phyloP scores from a whole-genome alignment of 768 basidiomycete genomes.

The Dioszegia crocea region DNA sequence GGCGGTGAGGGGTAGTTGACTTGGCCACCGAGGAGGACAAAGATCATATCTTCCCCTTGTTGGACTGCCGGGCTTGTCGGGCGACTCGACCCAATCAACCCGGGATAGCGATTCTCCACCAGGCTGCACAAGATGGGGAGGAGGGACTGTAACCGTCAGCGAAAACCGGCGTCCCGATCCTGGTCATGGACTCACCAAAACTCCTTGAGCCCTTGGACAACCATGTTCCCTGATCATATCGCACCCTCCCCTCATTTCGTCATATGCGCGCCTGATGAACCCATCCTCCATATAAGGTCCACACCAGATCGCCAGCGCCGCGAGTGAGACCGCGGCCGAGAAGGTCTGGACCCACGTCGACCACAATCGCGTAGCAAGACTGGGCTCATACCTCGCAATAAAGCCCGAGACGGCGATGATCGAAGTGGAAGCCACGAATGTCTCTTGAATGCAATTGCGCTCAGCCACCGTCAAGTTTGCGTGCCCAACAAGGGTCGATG shows the following conservation, averaged over 20 bases:
- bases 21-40: constrained; percentile 38
- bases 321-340: constrained; percentile 40
- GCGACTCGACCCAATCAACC: constrained; percentile 11
- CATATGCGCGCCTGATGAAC: constrained; percentile 30
- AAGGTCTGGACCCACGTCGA: constrained; percentile 44
- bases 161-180: too few species aligned
- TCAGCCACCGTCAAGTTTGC: constrained; percentile 23
- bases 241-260: constrained; percentile 32
- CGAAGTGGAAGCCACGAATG: constrained; percentile 36
- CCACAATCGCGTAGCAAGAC: constrained; percentile 33
- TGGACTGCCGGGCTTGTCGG: neutral
- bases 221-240: constrained; percentile 39
- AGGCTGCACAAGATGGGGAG: constrained; percentile 30
- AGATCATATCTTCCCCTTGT: constrained; percentile 44
- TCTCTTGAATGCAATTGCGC: constrained; percentile 23
- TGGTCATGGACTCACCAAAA: constrained; percentile 35
- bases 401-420: constrained; percentile 31
- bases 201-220: constrained; percentile 25
- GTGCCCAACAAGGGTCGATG: too few species aligned
- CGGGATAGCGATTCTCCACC: constrained; percentile 35
- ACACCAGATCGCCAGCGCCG: constrained; percentile 43
- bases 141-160: constrained; percentile 12
- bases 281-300: constrained; percentile 33
- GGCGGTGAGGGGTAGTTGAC: constrained; percentile 8
- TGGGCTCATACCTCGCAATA: constrained; percentile 34